Evolutionary conservation across 371 early-diverging fungal genomes (phyloP).

Genomic region (Coemansia sp.): DNA sequence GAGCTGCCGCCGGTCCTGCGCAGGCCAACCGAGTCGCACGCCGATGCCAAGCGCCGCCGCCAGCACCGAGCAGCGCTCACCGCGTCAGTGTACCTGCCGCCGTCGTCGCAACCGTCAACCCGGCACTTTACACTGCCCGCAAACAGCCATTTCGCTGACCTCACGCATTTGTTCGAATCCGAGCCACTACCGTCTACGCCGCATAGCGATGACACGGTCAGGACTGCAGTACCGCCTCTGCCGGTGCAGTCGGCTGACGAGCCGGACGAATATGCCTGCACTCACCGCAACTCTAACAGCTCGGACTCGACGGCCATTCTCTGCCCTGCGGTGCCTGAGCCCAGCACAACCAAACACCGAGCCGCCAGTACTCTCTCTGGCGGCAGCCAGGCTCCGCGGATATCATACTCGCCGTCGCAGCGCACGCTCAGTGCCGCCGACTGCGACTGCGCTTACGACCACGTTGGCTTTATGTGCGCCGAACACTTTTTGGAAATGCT

Average conservation of each 20-base stretch:
- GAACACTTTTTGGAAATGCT: conserved; percentile 1
- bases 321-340: conserved; percentile 6
- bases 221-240: neutral
- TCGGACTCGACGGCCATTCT: conserved; percentile 14
- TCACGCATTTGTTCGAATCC: neutral
- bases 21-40: conserved; percentile 16
- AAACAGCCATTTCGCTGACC: neutral
- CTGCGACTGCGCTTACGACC: conserved; percentile 6
- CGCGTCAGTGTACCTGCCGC: conserved; percentile 15
- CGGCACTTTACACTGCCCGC: neutral
- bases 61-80: conserved; percentile 5
- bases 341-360: neutral
- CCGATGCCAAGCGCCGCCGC: conserved; percentile 4
- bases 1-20: neutral
- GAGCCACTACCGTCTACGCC: neutral
- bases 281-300: conserved; percentile 10
- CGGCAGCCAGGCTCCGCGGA: conserved; percentile 11
- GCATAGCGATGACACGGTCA: neutral
- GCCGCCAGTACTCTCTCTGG: neutral
- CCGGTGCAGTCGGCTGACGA: neutral
- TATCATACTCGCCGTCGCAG: conserved; percentile 22
- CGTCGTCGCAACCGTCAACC: neutral
- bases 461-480: conserved; percentile 5
- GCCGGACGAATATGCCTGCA: neutral
- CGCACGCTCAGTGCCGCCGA: conserved; percentile 11